phyloP scores from a whole-genome alignment of 345 rosid species.

The Eucalyptus tenuipes region DNA sequence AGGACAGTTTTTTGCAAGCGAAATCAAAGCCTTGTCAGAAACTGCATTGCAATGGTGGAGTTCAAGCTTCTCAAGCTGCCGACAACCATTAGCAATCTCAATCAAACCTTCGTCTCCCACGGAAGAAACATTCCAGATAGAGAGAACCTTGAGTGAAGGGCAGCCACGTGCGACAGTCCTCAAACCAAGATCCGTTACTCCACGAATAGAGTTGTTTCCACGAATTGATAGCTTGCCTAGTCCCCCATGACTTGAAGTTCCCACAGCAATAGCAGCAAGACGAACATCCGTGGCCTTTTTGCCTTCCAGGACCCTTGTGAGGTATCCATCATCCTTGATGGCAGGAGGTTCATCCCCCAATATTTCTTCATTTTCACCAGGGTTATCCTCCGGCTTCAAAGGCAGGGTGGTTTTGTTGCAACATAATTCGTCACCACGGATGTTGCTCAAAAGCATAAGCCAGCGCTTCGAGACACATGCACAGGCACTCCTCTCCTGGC shows the following conservation, averaged over 20 bases:
- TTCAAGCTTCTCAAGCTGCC: conserved; percentile 70
- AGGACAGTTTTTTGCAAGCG: conserved; percentile 64
- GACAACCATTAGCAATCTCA: conserved; percentile 79
- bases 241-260: conserved; percentile 81
- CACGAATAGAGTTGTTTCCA: conserved; percentile 32
- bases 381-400: neutral
- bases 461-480: conserved; percentile 86
- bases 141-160: conserved; percentile 56
- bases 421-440: conserved; percentile 46
- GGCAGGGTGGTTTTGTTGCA: neutral
- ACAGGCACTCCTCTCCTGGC: conserved; percentile 66
- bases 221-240: conserved; percentile 57
- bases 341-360: neutral
- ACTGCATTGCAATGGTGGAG: conserved; percentile 48
- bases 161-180: conserved; percentile 70
- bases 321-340: conserved; percentile 47
- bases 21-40: conserved; percentile 50
- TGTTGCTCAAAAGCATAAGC: conserved; percentile 69
- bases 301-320: conserved; percentile 78
- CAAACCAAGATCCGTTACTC: conserved; percentile 65
- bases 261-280: conserved; percentile 82
- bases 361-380: neutral
- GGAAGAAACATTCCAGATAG: conserved; percentile 58
- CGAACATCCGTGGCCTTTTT: conserved; percentile 82
- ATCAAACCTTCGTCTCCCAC: conserved; percentile 55